Base-by-base conservation (phyloP, 2,329 filamentous ascomycete species). In the Stagonosporopsis chrysanthemi region DNA sequence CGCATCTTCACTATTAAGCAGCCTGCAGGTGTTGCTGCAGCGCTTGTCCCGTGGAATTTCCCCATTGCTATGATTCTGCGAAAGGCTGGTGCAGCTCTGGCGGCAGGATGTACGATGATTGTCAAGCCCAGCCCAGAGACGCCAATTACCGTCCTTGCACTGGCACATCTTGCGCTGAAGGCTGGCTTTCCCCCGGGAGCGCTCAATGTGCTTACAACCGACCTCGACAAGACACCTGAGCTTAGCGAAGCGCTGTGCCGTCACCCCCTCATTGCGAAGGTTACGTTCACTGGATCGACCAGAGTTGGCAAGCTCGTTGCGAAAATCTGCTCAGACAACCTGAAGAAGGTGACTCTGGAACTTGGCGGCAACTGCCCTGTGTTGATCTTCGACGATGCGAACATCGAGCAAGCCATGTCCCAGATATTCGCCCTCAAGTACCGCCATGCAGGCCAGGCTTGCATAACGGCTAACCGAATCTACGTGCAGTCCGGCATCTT, bases 21-120 rank as follows among this genome's bases (percentile, higher is more conserved):
- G 74, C 88, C 88, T 0, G 82, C 90, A 56, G 89, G 89, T 52
- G 87, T 90, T 11, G 82, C 84, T 0, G 88, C 83, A 0, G 88
- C 88, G 0, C 77, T 91, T 15, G 88, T 90, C 1, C 88, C 89
- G 4, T 91, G 88, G 88, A 90, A 91, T 66, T 90, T 90, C 62
- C 87, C 87, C 0, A 81, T 89, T 47, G 87, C 86, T 15, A 82
- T 91, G 85, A 82, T 90, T 6, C 73, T 90, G 49, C 81, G 89
- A 29, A 91, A 91, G 70, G 87, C 84, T 2, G 82, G 84, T 44
- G 86, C 88, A 6, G 88, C 88, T 1, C 75, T 91, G 36, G 89
- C 89, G 1, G 88, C 88, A 3, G 89, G 89, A 1, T 91, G 88
- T 69, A 88, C 88, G 1, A 90, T 93, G 86, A 81, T 93, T 28